Evolutionary conservation across 192 early-diverging fungal species (phyloP).

Genomic region (Podochytrium sp.): DNA sequence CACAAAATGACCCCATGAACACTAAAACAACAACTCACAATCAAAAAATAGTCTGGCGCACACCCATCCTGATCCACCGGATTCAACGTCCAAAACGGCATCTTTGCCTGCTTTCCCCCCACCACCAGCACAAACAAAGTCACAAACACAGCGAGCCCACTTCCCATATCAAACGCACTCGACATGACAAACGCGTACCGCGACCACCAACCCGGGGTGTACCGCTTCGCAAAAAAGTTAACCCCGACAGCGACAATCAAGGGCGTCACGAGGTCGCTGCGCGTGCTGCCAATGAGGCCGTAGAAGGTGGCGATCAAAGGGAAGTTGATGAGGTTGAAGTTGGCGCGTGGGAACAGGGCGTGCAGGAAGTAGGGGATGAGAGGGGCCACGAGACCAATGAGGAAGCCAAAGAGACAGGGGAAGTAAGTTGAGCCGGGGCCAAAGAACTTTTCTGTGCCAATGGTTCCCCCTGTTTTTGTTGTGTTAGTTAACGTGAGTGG

Average conservation of each 20-base stretch:
- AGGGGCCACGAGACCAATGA: conserved; percentile 40
- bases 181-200: conserved; percentile 58
- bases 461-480: conserved; percentile 50
- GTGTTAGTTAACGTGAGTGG: not conserved
- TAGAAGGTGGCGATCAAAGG: conserved; percentile 26
- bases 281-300: not conserved
- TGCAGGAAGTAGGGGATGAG: conserved; percentile 33
- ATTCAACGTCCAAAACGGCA: conserved; percentile 17
- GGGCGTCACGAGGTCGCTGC: conserved; percentile 43
- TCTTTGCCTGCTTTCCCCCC: not conserved
- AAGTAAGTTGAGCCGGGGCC: conserved; percentile 37
- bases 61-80: conserved; percentile 22
- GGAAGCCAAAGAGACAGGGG: conserved; percentile 23
- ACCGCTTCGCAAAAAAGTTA: conserved; percentile 44
- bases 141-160: not conserved
- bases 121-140: not conserved
- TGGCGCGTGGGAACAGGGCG: conserved; percentile 11
- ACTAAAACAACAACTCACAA: no score
- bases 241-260: conserved; percentile 51
- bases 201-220: conserved; percentile 51
- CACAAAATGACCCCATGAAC: no score
- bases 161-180: conserved; percentile 61
- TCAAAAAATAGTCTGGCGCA: not conserved
- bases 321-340: conserved; percentile 35
- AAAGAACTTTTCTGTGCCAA: conserved; percentile 66